Evolutionary conservation across 2,329 filamentous ascomycete species (phyloP), one percentile per base, ranked within the genome.

Genomic region (Metarhizium robertsii): DNA sequence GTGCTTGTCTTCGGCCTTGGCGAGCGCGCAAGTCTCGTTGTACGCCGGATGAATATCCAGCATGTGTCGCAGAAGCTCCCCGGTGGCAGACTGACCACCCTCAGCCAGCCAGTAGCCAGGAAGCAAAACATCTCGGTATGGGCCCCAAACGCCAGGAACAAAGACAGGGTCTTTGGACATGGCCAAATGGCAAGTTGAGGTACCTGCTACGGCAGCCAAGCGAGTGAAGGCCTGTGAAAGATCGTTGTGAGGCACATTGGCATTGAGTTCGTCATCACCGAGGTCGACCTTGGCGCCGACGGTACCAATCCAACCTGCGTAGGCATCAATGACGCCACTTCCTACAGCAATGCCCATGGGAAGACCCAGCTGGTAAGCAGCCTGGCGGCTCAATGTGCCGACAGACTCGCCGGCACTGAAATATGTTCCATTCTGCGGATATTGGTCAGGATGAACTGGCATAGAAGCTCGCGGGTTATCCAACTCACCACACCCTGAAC

Each of bases 261-360:
- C 77, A 67, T 87, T 85, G 43, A 92, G 79, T 50, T 87, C 80
- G 55, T 87, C 83, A 40, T 69, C 63, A 45, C 79, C 78, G 16
- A 95, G 80, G 61, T 90, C 81, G 63, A 96, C 90, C 71, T 96
- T 96, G 58, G 94, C 92, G 57, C 94, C 94, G n/a, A 99, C 94
- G 1, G 94, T 97, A 58, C 94, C 94, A 62, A 99, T 94, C 94
- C 94, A 99, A 60, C 94, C 94, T 57, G 94, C 94, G 66, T 99
- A 99, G 18, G 94, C 94, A 69, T 99, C 94, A 66, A 99, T 99
- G 60, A 99, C 94, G 70, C 92, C 92, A 66, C 90, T 95, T 54
- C 94, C 94, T 55, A 99, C 88, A 18, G 94, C 90, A 62, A 96
- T 94, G 43, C 92, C 92, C 20, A 87, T 79, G 5, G 87, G 87